A percentile compares a stretch with the other conserved stretches of the same genome.
phyloP scores from a whole-genome alignment of 1,139 yeast genomes.

The Geotrichum bryndzae region DNA sequence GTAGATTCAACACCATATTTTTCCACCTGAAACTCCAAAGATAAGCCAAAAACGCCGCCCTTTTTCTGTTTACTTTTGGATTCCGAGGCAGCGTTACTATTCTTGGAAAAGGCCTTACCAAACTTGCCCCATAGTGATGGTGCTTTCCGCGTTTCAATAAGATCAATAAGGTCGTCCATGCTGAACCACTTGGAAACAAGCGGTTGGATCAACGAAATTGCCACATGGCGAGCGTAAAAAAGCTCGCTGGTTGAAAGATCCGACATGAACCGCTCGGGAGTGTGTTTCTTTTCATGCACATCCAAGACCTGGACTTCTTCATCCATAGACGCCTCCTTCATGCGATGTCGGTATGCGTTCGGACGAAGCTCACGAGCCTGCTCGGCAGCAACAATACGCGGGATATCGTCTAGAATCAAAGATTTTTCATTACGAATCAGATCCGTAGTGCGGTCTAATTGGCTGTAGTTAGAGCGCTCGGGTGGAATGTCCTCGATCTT shows the following conservation, averaged over 20 bases:
- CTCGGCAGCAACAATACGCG: conserved; percentile 94
- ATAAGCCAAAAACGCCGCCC: conserved; percentile 67
- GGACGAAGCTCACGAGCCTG: conserved; percentile 74
- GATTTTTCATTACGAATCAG: conserved; percentile 75
- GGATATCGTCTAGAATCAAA: conserved; percentile 89
- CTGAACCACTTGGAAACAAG: conserved; percentile 37
- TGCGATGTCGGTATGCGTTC: conserved; percentile 20
- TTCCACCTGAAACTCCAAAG: conserved; percentile 63
- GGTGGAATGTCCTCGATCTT: conserved; percentile 45
- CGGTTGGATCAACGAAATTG: conserved; percentile 54
- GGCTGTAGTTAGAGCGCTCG: conserved; percentile 26
- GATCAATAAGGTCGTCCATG: conserved; percentile 48
- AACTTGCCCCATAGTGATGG: conserved; percentile 66
- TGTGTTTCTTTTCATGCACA: conserved; percentile 18
- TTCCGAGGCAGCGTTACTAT: conserved; percentile 29
- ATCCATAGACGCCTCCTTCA: conserved; percentile 22
- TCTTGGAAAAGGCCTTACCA: conserved; percentile 38
- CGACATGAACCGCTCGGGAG: conserved; percentile 49
- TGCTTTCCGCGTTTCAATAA: conserved; percentile 54
- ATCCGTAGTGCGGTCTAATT: conserved; percentile 53
- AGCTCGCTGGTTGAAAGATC: conserved; percentile 63
- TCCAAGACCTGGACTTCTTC: conserved; percentile 22
- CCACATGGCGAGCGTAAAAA: conserved; percentile 58
- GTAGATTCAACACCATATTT: conserved; percentile 83
- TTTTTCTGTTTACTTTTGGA: conserved; percentile 28